Evolutionary conservation across 2,329 filamentous ascomycete genomes (phyloP).

Genomic region (Coniochaeta hoffmannii): DNA sequence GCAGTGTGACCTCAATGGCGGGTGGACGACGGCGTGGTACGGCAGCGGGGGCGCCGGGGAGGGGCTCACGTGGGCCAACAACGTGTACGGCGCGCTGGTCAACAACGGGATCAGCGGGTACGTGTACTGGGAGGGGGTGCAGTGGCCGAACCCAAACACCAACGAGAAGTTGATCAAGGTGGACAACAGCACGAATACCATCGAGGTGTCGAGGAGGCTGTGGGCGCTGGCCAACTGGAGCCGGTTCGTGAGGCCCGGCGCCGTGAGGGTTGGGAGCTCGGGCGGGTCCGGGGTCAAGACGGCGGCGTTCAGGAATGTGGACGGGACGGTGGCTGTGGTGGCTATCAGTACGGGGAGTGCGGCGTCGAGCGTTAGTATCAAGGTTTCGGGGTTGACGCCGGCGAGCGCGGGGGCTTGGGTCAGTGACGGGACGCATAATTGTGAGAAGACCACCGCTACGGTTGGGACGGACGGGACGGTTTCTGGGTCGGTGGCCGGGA

Average conservation of each 20-base stretch:
- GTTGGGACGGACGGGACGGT: slow-evolving; percentile 13
- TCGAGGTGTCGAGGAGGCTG: slow-evolving; percentile 24
- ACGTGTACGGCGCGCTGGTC: slow-evolving; percentile 41
- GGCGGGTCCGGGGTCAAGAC: slow-evolving; percentile 21
- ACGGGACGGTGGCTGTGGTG: slow-evolving; percentile 28
- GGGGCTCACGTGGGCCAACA: slow-evolving; percentile 48
- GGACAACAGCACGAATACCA: slow-evolving; percentile 21
- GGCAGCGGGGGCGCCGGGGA: slow-evolving; percentile 36
- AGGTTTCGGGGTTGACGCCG: slow-evolving; percentile 7
- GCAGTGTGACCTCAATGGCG: slow-evolving; percentile 36
- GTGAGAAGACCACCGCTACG: slow-evolving; percentile 12
- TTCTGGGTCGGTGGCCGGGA: slow-evolving; percentile 22
- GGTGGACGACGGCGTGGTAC: slow-evolving; percentile 39
- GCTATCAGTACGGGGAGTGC: slow-evolving; percentile 21
- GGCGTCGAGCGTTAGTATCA: slow-evolving; percentile 10
- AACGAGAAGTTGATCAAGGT: slow-evolving; percentile 26
- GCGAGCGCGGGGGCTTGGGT: slow-evolving; percentile 14
- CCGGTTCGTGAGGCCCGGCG: slow-evolving; percentile 29
- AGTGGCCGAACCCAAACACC: slow-evolving; percentile 23
- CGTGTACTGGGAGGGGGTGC: slow-evolving; percentile 45
- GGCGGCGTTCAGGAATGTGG: slow-evolving; percentile 27
- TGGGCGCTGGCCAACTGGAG: slow-evolving; percentile 35
- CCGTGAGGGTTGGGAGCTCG: slow-evolving; percentile 21
- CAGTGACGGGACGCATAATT: slow-evolving; percentile 16
- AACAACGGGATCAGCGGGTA: slow-evolving; percentile 42